Evolutionary conservation across 2,329 filamentous ascomycete genomes (phyloP), one percentile per base, ranked within the genome.

Genomic region (Hortaea werneckii): DNA sequence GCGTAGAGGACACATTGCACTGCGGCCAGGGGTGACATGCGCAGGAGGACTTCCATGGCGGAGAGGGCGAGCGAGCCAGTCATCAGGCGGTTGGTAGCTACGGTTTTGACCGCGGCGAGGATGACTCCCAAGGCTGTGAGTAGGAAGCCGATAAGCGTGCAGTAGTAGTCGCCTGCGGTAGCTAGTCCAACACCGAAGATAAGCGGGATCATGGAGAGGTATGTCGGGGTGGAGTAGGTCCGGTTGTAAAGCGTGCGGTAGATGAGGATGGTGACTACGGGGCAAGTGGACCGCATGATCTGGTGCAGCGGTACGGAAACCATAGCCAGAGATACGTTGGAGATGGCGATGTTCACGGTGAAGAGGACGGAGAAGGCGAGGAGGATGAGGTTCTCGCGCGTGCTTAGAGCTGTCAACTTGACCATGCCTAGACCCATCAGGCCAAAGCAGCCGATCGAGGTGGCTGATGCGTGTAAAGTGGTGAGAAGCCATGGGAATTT

Each of bases 261-360:
- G 60, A 81, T 78, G 51, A 77, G 60, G 47, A 80, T 74, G 46
- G 78, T 79, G 58, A 79, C 77, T 54, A 80, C 70, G 32, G 78
- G 78, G 50, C 72, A 75, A 20, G 77, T 75, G 51, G 78, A 78
- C 51, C 78, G 74, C 61, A 80, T 73, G 50, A 79, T 77, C 60
- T 81, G 78, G 62, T 81, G 79, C 63, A 81, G 80, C 3, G 78
- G 75, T 26, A 81, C 74, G 1, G 78, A 80, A 40, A 78, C 77
- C 68, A 77, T 51, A 11, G 54, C 37, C 40, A 80, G 68, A 29
- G 77, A 80, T 35, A 79, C 68, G 63, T 80, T 80, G 13, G 75
- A 79, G 42, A 79, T 72, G 48, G 77, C 77, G 52, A 80, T 79
- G 62, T 80, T 80, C 58, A 76, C 68, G 12, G 77, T 80, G 62